phyloP scores from a whole-genome alignment of 2,329 filamentous ascomycete genomes.

The Colletotrichum musae region DNA sequence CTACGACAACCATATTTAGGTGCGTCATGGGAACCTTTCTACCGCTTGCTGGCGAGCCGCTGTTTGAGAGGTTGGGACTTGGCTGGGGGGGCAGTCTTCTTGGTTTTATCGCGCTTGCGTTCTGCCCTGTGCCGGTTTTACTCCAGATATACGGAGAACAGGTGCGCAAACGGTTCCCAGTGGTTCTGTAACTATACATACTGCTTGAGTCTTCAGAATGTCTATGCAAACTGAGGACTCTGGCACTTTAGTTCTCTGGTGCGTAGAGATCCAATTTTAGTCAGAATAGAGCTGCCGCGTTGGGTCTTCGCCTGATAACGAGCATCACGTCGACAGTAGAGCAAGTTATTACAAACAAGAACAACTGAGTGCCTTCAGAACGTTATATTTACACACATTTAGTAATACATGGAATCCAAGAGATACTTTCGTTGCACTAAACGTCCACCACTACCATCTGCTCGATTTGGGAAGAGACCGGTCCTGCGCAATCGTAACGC shows the following conservation, averaged over 20 bases:
- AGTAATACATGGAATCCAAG: not conserved
- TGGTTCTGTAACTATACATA: not conserved
- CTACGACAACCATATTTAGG: slow-evolving; percentile 74
- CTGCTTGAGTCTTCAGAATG: too few relatives aligned
- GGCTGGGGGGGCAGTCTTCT: slow-evolving; percentile 68
- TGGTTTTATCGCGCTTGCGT: slow-evolving; percentile 42
- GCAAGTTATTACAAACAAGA: too few relatives aligned
- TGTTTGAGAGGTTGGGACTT: slow-evolving; percentile 66
- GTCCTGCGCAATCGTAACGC: not conserved
- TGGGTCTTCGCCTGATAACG: too few relatives aligned
- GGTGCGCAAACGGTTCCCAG: not conserved
- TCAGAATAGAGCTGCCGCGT: too few relatives aligned
- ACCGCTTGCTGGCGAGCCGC: slow-evolving; percentile 63
- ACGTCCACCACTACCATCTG: too few relatives aligned
- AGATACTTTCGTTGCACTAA: not conserved
- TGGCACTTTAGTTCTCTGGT: too few relatives aligned
- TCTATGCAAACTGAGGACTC: too few relatives aligned
- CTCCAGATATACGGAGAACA: not conserved
- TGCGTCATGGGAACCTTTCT: slow-evolving; percentile 64
- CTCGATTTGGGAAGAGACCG: not conserved
- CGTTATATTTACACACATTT: too few relatives aligned
- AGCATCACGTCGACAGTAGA: too few relatives aligned
- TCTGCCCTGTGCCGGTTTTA: slow-evolving; percentile 42
- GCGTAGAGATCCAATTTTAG: too few relatives aligned
- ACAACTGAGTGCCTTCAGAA: too few relatives aligned